Evolutionary conservation across 495 filamentous ascomycete genomes (phyloP), one percentile per base, ranked within the genome.

Genomic region (Aspergillus biplanus): DNA sequence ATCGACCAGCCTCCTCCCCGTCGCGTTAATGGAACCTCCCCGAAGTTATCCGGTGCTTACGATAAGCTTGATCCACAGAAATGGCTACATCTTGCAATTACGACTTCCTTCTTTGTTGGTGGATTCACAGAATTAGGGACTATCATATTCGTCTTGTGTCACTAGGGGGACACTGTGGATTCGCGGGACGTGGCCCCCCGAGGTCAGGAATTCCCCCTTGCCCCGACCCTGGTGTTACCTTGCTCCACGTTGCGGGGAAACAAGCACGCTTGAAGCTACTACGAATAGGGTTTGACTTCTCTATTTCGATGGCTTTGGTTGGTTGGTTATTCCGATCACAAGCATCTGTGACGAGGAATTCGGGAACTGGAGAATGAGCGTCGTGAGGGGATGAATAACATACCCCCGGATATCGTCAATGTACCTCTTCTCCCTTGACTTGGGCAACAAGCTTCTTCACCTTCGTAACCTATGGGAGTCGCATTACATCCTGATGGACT

Each of bases 171-270:
- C 7, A 11, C 13, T 49, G 46, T 49, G 46, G 46, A 49, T 49
- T 16, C 46, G 15, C 46, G 12, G 39, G n/a, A 48, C 13, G 13
- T 7, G 37, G 37, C 37, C 37, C 35, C 21, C 39, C 7, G n/a
- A 16, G 3, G 15, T 18, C 46, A 49, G 16, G 46, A 49, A 49
- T 49, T 18, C 46, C 46, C 46, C 46, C 46, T 49, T n/a, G 18
- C 15, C 18, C 46, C 39, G 4, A 18, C 46, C 7, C 16, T 18
- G 7, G 37, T 13, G 8, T 8, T 39, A 7, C 13, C 37, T 18
- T n/a, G 15, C 46, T 49, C 46, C 46, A 50, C 47, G 27, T 18
- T 27, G 6, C 16, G n/a, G 47, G 47, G 47, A 50, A 50, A 50
- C 47, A 44, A 44, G 39, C 11, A 8, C 8, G 8, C 7, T 44